phyloP scores from a whole-genome alignment of 2,329 filamentous ascomycete genomes.

The Aspergillus tamarii region DNA sequence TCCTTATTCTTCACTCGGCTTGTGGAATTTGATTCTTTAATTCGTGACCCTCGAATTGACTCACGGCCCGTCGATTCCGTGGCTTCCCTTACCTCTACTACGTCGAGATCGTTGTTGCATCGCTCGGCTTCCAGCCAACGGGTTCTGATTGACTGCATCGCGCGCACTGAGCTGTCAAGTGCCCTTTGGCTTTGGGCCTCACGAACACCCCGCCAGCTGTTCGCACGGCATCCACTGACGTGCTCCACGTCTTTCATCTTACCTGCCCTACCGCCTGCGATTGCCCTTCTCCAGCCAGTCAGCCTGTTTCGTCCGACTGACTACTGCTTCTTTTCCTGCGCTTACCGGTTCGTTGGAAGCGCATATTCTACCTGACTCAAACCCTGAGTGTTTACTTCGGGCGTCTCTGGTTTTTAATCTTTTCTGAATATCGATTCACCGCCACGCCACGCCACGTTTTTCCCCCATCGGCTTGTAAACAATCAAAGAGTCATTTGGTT shows the following conservation, averaged over 20 bases:
- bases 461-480: constrained; percentile 6
- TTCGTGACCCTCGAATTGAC: not conserved
- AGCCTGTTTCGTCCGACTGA: constrained; percentile 1
- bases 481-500: constrained; percentile 14
- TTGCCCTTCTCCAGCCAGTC: constrained; percentile 12
- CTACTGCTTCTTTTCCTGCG: constrained; percentile 2
- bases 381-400: not conserved
- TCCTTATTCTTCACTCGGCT: not conserved
- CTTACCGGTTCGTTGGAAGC: constrained; percentile 17
- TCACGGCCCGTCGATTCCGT: constrained; percentile 1
- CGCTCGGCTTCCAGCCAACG: constrained; percentile 33
- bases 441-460: constrained; percentile 25
- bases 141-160: constrained; percentile 21
- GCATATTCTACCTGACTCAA: constrained; percentile 5
- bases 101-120: constrained; percentile 18
- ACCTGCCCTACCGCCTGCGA: constrained; percentile 24
- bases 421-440: constrained; percentile 13
- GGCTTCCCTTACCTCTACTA: constrained; percentile 6
- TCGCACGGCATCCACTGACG: constrained; percentile 19
- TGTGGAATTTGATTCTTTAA: no score
- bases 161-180: constrained; percentile 25
- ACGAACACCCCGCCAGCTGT: constrained; percentile 20
- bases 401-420: not conserved
- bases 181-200: constrained; percentile 15
- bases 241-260: constrained; percentile 27